A percentile compares a stretch with the other conserved stretches of the same genome.
These are phyloP conservation scores for Oldenlandia corymbosa DNA, from an alignment of 257 asterid genomes.

Conservation along the genomic window DNA sequence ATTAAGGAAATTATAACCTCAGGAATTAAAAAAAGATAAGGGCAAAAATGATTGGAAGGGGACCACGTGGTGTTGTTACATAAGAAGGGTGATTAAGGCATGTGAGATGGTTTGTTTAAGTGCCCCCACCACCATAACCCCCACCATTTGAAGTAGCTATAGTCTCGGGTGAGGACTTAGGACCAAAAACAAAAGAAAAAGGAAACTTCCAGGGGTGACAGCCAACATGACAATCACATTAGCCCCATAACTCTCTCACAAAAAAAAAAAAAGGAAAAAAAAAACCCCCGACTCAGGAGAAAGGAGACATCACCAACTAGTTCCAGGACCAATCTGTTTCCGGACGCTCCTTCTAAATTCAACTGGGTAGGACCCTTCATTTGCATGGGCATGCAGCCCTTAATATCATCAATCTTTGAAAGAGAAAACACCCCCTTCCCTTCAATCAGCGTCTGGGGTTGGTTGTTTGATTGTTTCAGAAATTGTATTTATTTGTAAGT, in stretches of 20 bases:
- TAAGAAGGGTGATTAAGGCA: constrained; percentile 48
- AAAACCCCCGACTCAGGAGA: neutral
- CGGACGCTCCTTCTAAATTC: constrained; percentile 8
- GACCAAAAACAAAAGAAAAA: constrained; percentile 1
- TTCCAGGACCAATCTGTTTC: constrained; percentile 20
- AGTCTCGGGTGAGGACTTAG: constrained; percentile 3
- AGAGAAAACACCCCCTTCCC: too few relatives aligned
- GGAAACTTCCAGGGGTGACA: constrained; percentile 20
- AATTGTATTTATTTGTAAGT: too few relatives aligned
- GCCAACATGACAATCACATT: constrained; percentile 27
- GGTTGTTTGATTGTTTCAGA: too few relatives aligned
- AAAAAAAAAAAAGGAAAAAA: too few relatives aligned
- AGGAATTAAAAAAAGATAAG: too few relatives aligned
- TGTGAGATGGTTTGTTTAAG: constrained; percentile 21
- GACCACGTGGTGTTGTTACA: constrained; percentile 41
- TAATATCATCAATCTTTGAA: too few relatives aligned
- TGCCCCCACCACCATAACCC: constrained; percentile 17
- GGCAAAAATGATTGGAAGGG: constrained; percentile 19
- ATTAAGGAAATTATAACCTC: too few relatives aligned
- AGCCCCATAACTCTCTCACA: constrained; percentile 15
- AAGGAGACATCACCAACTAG: constrained; percentile 17
- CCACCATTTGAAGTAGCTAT: too few relatives aligned
- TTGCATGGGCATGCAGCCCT: too few relatives aligned
- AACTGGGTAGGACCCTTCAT: constrained; percentile 11
- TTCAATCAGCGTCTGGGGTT: too few relatives aligned